Percentiles rank a stretch among this genome's conserved stretches.
phyloP scores from a whole-genome alignment of 1,139 yeast genomes.

The Saccharomycopsis crataegensis region DNA sequence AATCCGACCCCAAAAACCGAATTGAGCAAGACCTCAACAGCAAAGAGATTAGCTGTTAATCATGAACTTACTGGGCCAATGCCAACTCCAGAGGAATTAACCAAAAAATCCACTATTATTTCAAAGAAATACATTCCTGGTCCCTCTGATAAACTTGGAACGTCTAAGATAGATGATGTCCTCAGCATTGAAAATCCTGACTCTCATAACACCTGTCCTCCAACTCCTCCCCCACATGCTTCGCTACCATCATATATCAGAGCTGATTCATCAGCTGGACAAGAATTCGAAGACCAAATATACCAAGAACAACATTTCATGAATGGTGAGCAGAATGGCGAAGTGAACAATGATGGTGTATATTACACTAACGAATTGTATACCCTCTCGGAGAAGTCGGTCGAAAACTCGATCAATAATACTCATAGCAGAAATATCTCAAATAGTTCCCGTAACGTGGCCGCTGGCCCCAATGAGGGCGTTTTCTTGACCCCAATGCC shows the following conservation, averaged over 20 bases:
- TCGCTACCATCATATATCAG: too few species aligned
- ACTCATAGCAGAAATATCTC: conserved; percentile 5
- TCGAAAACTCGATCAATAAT: conserved; percentile 4
- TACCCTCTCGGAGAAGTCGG: conserved; percentile 16
- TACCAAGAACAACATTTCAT: too few species aligned
- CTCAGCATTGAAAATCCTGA: too few species aligned
- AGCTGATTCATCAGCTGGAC: too few species aligned
- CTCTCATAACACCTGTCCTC: too few species aligned
- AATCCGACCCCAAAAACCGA: background rate
- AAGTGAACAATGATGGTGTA: too few species aligned
- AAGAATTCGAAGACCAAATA: too few species aligned
- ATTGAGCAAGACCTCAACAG: background rate
- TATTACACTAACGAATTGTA: conserved; percentile 7
- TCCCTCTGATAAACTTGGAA: too few species aligned
- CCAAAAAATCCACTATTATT: background rate
- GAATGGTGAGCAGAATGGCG: too few species aligned
- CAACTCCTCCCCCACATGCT: too few species aligned
- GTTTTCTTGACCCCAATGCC: background rate
- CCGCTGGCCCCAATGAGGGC: background rate
- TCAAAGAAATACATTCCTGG: too few species aligned
- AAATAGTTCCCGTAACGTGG: background rate
- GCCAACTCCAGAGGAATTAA: background rate
- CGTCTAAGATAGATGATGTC: too few species aligned
- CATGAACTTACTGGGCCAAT: background rate
- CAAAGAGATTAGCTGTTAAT: background rate